Conservation (phyloP, 1,139 yeast genomes). For the Citeromyces hawaiiensis region DNA sequence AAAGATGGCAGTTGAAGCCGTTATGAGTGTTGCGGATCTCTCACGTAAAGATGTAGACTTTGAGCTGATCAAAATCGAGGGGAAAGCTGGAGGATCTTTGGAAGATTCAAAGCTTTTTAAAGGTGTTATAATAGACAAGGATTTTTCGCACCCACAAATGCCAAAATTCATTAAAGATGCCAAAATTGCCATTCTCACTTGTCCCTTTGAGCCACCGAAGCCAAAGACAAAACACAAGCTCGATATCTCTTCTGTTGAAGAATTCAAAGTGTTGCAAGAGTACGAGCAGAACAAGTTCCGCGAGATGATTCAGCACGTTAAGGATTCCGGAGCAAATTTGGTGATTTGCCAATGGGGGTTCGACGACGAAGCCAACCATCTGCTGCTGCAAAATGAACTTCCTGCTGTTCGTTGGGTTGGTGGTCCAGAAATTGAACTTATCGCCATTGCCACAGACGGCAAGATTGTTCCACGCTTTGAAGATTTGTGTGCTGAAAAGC, state of each 20-base stretch:
- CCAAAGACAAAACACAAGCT: slow-evolving; percentile 97
- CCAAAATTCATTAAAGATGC: slow-evolving; percentile 71
- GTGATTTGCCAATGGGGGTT: slow-evolving; percentile 99
- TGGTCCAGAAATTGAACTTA: slow-evolving; percentile 88
- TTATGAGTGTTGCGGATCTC: slow-evolving; percentile 81
- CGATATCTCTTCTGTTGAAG: slow-evolving; percentile 86
- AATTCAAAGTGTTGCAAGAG: slow-evolving; percentile 76
- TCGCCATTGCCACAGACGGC: slow-evolving; percentile 96
- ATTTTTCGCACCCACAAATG: slow-evolving; percentile 98
- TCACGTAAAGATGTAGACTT: slow-evolving; percentile 93
- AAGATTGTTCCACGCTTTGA: slow-evolving; percentile 96
- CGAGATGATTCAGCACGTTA: slow-evolving; percentile 82
- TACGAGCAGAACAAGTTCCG: slow-evolving; percentile 86
- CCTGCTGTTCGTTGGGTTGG: slow-evolving; percentile 99
- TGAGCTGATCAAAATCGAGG: slow-evolving; percentile 89
- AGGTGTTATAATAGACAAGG: slow-evolving; percentile 92
- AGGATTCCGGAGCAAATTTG: slow-evolving; percentile 85
- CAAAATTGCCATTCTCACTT: slow-evolving; percentile 85
- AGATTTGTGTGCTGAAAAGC: slow-evolving; percentile 68
- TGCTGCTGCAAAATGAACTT: slow-evolving; percentile 71
- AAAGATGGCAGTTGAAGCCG: slow-evolving; percentile 95
- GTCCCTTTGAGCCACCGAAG: slow-evolving; percentile 99
- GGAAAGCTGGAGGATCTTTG: slow-evolving; percentile 89
- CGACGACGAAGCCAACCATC: slow-evolving; percentile 96
- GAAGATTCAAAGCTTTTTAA: slow-evolving; percentile 75